A percentile compares a stretch with the other conserved stretches of the same genome.
phyloP scores from a whole-genome alignment of 768 basidiomycete species.

The Mrakia frigida region DNA sequence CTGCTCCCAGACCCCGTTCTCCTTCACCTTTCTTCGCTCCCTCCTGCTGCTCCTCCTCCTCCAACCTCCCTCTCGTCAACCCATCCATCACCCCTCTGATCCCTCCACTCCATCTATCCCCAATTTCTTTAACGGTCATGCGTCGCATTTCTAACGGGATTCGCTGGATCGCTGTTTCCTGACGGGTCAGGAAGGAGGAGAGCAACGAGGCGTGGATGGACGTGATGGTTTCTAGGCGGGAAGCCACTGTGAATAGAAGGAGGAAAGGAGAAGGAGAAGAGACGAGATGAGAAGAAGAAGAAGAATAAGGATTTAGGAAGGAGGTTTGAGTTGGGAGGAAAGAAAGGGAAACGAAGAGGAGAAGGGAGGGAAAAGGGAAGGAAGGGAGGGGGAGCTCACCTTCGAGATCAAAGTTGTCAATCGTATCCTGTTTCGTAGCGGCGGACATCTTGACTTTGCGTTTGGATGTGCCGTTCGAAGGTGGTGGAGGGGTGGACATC shows the following conservation, averaged over 20 bases:
- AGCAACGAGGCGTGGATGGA: constrained; percentile 38
- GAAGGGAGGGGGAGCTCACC: constrained; percentile 30
- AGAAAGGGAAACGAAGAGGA: neutral
- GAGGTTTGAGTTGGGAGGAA: neutral
- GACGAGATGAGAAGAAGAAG: neutral
- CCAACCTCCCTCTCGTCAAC: constrained; percentile 37
- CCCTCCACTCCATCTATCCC: constrained; percentile 40
- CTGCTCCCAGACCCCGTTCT: neutral
- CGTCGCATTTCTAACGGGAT: constrained; percentile 41
- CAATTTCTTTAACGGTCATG: constrained; percentile 41
- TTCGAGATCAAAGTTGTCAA: constrained; percentile 45
- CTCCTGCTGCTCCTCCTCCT: constrained; percentile 37
- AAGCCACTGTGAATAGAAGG: constrained; percentile 36
- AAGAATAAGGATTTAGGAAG: neutral
- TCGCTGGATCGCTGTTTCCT: constrained; percentile 42
- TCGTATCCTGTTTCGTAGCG: constrained; percentile 39
- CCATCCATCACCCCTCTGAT: constrained; percentile 25
- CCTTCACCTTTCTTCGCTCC: constrained; percentile 37
- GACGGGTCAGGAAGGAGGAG: constrained; percentile 40
- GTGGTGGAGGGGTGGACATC: constrained; percentile 36
- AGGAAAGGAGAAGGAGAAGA: neutral
- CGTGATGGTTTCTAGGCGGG: constrained; percentile 39
- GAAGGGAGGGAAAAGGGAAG: neutral
- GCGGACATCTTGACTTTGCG: constrained; percentile 15
- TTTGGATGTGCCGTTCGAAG: constrained; percentile 21